These are phyloP conservation scores for Penicillium paradoxum DNA, from an alignment of 495 filamentous ascomycete species.

Conservation along the genomic window DNA sequence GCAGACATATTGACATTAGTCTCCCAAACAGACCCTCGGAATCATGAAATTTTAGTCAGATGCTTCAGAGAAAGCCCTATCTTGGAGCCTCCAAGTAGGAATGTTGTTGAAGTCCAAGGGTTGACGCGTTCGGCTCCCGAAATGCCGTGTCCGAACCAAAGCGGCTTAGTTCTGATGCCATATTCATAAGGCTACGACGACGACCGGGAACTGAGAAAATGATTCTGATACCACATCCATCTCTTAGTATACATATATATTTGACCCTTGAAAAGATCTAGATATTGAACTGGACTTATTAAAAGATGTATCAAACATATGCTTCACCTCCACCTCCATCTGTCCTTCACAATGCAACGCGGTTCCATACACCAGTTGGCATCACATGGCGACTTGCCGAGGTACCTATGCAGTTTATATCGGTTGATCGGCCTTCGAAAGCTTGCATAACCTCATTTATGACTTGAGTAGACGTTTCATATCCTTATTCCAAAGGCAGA, in stretches of 20 bases:
- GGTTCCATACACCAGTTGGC: neutral
- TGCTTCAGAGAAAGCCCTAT: neutral
- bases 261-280: no score
- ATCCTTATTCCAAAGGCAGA: no score
- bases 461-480: no score
- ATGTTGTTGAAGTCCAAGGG: neutral
- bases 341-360: no score
- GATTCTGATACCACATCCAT: no score
- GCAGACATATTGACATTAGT: conserved; percentile 11
- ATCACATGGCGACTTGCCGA: neutral
- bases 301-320: no score
- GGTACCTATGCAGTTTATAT: neutral
- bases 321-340: no score
- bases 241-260: no score
- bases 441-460: no score
- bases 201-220: no score
- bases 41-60: neutral
- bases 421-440: no score
- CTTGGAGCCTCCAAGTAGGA: neutral
- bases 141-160: conserved; percentile 12
- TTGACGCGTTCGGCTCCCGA: conserved; percentile 12
- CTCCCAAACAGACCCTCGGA: neutral
- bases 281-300: no score
- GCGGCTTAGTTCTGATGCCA: neutral
- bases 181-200: neutral